Evolutionary conservation across 352 stramenopile species (phyloP).

Genomic region (Pythium scleroteichum): DNA sequence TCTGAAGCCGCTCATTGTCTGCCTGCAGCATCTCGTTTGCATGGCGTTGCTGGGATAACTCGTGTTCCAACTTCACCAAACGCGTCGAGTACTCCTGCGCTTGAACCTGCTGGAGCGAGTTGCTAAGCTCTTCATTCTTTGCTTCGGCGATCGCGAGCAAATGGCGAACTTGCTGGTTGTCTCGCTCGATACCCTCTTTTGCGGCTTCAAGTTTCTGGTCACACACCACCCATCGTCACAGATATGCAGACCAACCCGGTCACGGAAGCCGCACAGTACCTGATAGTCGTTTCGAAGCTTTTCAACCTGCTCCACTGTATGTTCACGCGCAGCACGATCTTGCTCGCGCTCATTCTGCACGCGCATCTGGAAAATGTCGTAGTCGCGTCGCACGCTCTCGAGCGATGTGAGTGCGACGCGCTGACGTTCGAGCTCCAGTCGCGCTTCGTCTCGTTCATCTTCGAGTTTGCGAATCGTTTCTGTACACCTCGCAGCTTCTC

Average conservation of each 20-base stretch:
- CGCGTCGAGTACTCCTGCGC: constrained; percentile 51
- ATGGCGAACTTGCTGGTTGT: constrained; percentile 55
- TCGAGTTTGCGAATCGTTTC: constrained; percentile 23
- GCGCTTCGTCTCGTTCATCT: constrained; percentile 40
- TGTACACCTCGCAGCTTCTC: constrained; percentile 29
- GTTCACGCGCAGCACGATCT: constrained; percentile 18
- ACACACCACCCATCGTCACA: neutral
- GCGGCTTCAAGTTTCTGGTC: constrained; percentile 51
- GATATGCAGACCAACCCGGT: too few relatives aligned
- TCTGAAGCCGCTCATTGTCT: constrained; percentile 57
- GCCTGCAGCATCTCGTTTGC: constrained; percentile 34
- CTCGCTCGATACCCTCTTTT: constrained; percentile 51
- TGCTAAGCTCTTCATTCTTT: constrained; percentile 45
- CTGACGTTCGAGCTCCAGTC: constrained; percentile 36
- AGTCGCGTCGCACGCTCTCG: constrained; percentile 41
- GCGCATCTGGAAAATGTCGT: constrained; percentile 36
- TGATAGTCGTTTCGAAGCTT: constrained; percentile 36
- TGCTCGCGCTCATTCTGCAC: constrained; percentile 34
- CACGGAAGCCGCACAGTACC: neutral
- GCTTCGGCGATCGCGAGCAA: constrained; percentile 47
- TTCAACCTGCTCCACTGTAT: constrained; percentile 26
- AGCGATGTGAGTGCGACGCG: constrained; percentile 35
- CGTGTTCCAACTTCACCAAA: constrained; percentile 48
- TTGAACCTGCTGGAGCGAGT: constrained; percentile 44
- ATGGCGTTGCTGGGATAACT: constrained; percentile 44